Base-by-base conservation (phyloP, 116 monocot genomes). In the Cymodocea nodosa region DNA sequence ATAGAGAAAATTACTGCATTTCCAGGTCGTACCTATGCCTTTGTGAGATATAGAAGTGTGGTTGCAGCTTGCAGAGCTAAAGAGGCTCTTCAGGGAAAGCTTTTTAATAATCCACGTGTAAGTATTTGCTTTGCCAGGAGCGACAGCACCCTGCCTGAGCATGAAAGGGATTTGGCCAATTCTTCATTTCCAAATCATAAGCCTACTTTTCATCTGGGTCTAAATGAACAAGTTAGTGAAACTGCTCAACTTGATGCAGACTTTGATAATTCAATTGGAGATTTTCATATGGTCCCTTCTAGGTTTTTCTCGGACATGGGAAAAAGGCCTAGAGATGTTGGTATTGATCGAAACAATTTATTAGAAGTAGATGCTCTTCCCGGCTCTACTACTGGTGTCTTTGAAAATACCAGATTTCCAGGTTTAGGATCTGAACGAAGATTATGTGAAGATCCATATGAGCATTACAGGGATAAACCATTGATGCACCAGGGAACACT, bases 1-100 rank as follows among this genome's bases (percentile, higher is more conserved):
- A 85, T 97, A 63, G 82, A 80, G 49, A 90, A 81, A 49, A 82
- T 97, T 37, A 70, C 83, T 53, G 69, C 82, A 71, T 97, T 87
- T 87, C 85, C 91, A 44, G 85, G 87, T 51, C 85, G 91, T 14
- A 85, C 77, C 24, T 97, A 81, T 85, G 90, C 94, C 12, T 89
- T 94, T 79, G 81, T 97, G 61, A 79, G 72, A 19, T 97, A 71
- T 60, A 77, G 74, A 67, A 83, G 75, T 72, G 65, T 88, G 40
- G 51, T 75, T 22, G 82, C 91, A 59, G 95, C 95, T 65, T 90
- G 83, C 77, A 77, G 85, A 60, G 95, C 95, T 52, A 97, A 87
- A 83, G 91, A 91, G 71, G 81, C 95, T 66, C 83, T 97, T 55
- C 90, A 91, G 19, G 95, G 95, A 51, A 90, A 81, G 17, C 74